Base-by-base conservation (phyloP, 805 yeast species). In the Nematodospora valgi region DNA sequence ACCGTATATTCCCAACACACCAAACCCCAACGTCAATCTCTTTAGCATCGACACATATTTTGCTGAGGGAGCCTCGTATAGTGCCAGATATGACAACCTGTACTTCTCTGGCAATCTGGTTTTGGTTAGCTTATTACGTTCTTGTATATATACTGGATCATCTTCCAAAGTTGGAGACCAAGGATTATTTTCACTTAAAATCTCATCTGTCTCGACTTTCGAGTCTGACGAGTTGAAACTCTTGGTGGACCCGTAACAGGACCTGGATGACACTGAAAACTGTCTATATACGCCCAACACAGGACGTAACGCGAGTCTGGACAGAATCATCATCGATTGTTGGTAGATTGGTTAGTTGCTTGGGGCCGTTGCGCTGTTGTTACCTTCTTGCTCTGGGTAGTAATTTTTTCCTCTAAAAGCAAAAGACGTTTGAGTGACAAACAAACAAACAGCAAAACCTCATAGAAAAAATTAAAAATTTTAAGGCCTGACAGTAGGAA, bases 61-160 rank as follows among this genome's bases (percentile, higher is more conserved):
- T 6, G 76, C 65, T 2, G 79, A 67, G 0, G 88, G 86, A 0
- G 83, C 77, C 32, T 68, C 74, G 47, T 84, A 84, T 17, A 84
- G 46, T 3, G 89, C 82, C 40, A 66, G 68, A 47, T 77, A 72
- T 2, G 84, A 77, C 5, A 79, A 58, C 34, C 86, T 58, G 39
- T 52, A 72, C 17, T 77, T 67, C 4, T 62, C 51, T 5, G 79
- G 79, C 16, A 83, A 51, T n/a, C 69, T 68, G 10, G 68, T 68
- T 11, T 68, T 49, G 20, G 63, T 56, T 10, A 68, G 38, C 0
- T 64, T 45, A 3, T 69, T 62, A 1, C 76, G 74, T 18, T 62
- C 59, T 29, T 69, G 58, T 11, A 75, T 51, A 49, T 64, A 44
- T 14, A 55, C 72, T 19, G 62, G 62, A 44, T 74, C 78, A 35